Evolutionary conservation across 192 early-diverging fungal species (phyloP), one percentile per base, ranked within the genome.

Genomic region (Coemansia asiatica): DNA sequence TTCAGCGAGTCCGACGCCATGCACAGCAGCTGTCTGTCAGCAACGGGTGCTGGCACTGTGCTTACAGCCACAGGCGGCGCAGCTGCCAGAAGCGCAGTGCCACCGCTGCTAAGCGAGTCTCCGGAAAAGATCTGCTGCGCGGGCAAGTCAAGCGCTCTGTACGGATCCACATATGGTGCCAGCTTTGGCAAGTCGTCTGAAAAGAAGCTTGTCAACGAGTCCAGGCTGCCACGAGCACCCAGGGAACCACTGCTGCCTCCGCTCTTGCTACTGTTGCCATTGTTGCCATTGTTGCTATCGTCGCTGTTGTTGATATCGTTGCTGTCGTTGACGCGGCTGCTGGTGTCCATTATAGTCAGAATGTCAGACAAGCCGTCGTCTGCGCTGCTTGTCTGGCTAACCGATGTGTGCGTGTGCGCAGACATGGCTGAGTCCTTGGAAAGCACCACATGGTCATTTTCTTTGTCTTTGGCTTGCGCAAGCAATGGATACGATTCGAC

Each of bases 121-220:
- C 27, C 13, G 47, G 51, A 23, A 54, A 51, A 49, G 38, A 38
- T 12, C 21, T 27, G 31, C 7, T 26, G 12, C 6, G 18, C 40
- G 2, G 67, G 74, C 2, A 67, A 13, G 4, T 66, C 56, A 9
- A 68, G 65, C 36, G 55, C 16, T 6, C 47, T n/a, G 19, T 77
- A 77, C 2, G 75, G 69, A 40, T 77, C 63, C n/a, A 68, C 75
- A 10, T 77, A 77, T 9, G 65, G 31, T 18, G 55, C 62, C 21
- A 69, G 33, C 22, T 25, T 29, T 25, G 56, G 54, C 19, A 57
- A 2, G 1, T 54, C 56, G 48, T 58, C 63, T 10, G 64, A 27
- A 33, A 60, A n/a, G 31, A 58, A 68, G 57, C 60, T 66, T 0
- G 29, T 21, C n/a, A 63, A 38, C 40, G 40, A 8, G 15, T 44